Percentiles rank a stretch among this genome's conserved stretches.
phyloP scores from a whole-genome alignment of 176 grass and related monocot genomes.

The Poa pratensis region DNA sequence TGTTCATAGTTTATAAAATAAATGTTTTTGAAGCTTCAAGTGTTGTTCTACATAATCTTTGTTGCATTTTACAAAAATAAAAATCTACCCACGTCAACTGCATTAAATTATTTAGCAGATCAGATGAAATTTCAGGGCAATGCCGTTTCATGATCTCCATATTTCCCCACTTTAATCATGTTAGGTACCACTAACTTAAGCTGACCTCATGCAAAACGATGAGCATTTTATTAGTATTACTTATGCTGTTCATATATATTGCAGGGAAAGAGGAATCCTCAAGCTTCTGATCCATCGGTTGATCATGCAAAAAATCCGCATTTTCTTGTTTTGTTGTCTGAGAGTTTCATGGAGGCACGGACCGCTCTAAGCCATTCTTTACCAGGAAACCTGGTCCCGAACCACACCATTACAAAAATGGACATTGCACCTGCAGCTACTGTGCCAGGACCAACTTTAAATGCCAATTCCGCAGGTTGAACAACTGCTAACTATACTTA shows the following conservation, averaged over 20 bases:
- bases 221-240: conserved; percentile 8
- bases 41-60: background rate
- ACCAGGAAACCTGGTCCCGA: conserved; percentile 55
- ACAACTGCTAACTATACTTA: conserved; percentile 31
- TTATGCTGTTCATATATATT: conserved; percentile 34
- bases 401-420: conserved; percentile 66
- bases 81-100: background rate
- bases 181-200: background rate
- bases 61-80: background rate
- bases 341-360: conserved; percentile 85
- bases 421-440: conserved; percentile 55
- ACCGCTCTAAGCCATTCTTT: conserved; percentile 72
- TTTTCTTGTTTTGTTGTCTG: conserved; percentile 85
- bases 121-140: conserved; percentile 27
- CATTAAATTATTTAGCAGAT: conserved; percentile 22
- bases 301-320: conserved; percentile 75
- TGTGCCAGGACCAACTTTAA: conserved; percentile 54
- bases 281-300: conserved; percentile 65
- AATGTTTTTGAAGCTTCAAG: background rate
- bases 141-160: background rate
- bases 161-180: background rate
- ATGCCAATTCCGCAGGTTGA: conserved; percentile 74
- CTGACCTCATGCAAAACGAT: conserved; percentile 9
- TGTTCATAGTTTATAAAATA: background rate
- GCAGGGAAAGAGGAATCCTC: conserved; percentile 87